These are phyloP conservation scores for Barnettozyma wickerhamii DNA, from an alignment of 805 yeast genomes.

Conservation along the genomic window DNA sequence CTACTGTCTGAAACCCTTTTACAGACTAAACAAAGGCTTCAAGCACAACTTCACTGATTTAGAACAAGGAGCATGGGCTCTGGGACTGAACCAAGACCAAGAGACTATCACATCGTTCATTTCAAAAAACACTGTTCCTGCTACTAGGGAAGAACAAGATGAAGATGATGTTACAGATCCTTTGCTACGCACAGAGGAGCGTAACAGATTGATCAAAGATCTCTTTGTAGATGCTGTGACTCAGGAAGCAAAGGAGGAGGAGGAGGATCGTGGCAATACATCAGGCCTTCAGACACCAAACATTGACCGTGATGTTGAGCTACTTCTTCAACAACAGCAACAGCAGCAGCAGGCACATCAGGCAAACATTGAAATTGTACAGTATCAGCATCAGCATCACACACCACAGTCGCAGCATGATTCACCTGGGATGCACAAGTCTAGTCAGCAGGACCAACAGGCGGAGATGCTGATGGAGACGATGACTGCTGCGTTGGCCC, in stretches of 20 bases:
- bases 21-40: slow-evolving; percentile 9
- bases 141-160: too few species aligned
- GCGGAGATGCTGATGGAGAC: neutral
- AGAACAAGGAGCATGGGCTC: slow-evolving; percentile 24
- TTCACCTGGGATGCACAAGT: neutral
- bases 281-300: too few species aligned
- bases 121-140: neutral
- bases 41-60: slow-evolving; percentile 13
- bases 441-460: neutral
- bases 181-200: neutral
- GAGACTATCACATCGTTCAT: neutral
- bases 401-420: neutral
- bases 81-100: neutral
- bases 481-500: neutral
- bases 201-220: neutral
- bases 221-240: neutral
- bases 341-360: neutral
- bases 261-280: too few species aligned
- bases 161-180: neutral
- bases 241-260: neutral
- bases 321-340: neutral
- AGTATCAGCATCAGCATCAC: neutral
- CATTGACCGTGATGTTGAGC: neutral
- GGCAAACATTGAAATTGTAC: too few species aligned
- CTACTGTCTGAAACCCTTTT: slow-evolving; percentile 13